Percentiles rank a stretch among this genome's conserved stretches.
Conservation (phyloP, 345 rosid genomes). For the Populus ilicifolia region DNA sequence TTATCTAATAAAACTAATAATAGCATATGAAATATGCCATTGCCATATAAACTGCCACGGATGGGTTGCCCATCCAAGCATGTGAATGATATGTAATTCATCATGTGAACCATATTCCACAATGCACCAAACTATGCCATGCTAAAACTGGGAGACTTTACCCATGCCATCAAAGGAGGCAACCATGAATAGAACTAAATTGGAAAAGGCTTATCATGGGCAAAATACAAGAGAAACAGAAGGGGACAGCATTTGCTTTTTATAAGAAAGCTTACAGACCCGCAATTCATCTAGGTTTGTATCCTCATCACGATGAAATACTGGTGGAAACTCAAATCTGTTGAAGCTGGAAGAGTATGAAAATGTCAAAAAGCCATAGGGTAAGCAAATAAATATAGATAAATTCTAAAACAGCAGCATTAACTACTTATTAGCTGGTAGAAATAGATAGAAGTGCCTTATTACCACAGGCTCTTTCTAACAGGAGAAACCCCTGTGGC, state of each 20-base stretch:
- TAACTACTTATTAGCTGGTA: conserved; percentile 11
- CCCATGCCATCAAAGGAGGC: not conserved
- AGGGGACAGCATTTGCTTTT: not conserved
- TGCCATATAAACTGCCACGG: not conserved
- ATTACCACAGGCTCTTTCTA: too few species aligned
- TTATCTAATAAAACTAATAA: too few species aligned
- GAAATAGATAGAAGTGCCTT: not conserved
- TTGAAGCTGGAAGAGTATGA: conserved; percentile 61
- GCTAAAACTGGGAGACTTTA: not conserved
- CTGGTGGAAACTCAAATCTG: conserved; percentile 80
- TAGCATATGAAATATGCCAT: not conserved
- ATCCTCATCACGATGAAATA: conserved; percentile 83
- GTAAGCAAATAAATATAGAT: conserved; percentile 1
- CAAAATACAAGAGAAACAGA: not conserved
- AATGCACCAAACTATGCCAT: not conserved
- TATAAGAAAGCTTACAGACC: conserved; percentile 41
- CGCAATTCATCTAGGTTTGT: conserved; percentile 66
- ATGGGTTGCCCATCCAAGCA: not conserved
- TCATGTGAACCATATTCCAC: not conserved
- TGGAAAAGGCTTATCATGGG: not conserved
- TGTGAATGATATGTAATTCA: not conserved
- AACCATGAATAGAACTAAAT: not conserved
- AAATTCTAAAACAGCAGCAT: not conserved
- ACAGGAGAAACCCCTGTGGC: too few species aligned
- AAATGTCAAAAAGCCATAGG: not conserved